phyloP scores from a whole-genome alignment of 148 eudicot species.

The Amaranthus cruentus region DNA sequence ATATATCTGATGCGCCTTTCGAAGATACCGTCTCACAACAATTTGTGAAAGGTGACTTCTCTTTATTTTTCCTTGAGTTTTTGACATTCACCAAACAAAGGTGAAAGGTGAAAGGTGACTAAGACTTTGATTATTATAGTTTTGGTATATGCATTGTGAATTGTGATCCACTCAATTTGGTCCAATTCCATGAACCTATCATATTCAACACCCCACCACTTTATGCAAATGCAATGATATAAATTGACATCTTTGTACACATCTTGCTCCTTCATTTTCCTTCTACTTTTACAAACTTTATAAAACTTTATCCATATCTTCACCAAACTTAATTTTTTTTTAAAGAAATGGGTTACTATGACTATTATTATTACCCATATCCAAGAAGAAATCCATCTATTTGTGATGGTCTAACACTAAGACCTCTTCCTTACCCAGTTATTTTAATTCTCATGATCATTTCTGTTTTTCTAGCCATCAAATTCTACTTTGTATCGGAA shows the following conservation, averaged over 20 bases:
- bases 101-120: too few species aligned
- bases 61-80: too few species aligned
- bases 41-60: too few species aligned
- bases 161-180: not conserved
- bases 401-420: slow-evolving; percentile 52
- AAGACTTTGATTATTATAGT: too few species aligned
- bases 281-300: not conserved
- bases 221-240: not conserved
- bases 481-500: slow-evolving; percentile 48
- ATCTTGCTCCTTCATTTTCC: not conserved
- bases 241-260: not conserved
- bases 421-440: slow-evolving; percentile 74
- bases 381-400: slow-evolving; percentile 36
- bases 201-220: not conserved
- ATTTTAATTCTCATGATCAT: slow-evolving; percentile 48
- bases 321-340: not conserved
- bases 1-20: too few species aligned
- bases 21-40: too few species aligned
- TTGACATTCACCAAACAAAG: too few species aligned
- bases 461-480: slow-evolving; percentile 48
- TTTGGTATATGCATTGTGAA: not conserved
- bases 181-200: not conserved
- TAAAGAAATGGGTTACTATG: slow-evolving; percentile 8
- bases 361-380: slow-evolving; percentile 8
- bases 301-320: not conserved